Conservation (phyloP, 371 early-diverging fungal species). For the Rhizopus arrhizus region DNA sequence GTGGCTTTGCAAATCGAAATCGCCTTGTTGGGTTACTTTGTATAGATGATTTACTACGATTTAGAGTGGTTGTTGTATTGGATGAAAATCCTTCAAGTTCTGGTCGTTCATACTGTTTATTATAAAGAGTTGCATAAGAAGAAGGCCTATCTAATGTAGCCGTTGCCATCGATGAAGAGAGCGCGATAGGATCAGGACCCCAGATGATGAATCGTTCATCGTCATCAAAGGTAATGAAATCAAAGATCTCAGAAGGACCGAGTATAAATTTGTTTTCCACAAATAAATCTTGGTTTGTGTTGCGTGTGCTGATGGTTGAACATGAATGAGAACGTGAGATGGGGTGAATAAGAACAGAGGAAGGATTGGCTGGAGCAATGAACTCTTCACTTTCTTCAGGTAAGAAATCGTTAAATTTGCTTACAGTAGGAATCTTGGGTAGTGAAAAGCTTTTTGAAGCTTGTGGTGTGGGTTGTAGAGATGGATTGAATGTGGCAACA, state of each 20-base stretch:
- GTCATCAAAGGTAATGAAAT: conserved; percentile 52
- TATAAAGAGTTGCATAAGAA: conserved; percentile 26
- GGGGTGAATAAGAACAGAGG: conserved; percentile 25
- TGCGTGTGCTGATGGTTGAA: conserved; percentile 13
- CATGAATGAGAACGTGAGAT: conserved; percentile 18
- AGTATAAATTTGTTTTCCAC: conserved; percentile 3
- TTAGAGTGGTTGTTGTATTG: conserved; percentile 31
- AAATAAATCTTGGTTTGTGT: no score
- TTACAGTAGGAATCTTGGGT: conserved; percentile 46
- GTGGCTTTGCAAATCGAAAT: not conserved
- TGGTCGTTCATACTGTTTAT: conserved; percentile 25
- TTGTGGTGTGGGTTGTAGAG: conserved; percentile 18
- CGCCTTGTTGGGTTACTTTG: conserved; percentile 4
- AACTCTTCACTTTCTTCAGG: conserved; percentile 22
- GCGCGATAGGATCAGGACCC: conserved; percentile 48
- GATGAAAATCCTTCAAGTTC: conserved; percentile 39
- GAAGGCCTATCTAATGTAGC: conserved; percentile 24
- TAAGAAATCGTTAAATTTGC: conserved; percentile 37
- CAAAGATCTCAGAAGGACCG: conserved; percentile 54
- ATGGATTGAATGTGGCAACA: conserved; percentile 14
- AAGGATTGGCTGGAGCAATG: conserved; percentile 33
- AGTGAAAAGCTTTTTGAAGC: conserved; percentile 28
- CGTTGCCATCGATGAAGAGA: conserved; percentile 44
- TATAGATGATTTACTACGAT: conserved; percentile 12
- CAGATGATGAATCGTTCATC: conserved; percentile 63